Evolutionary conservation across 192 early-diverging fungal species (phyloP), one percentile per base, ranked within the genome.

Genomic region (Rhizophagus sp.): DNA sequence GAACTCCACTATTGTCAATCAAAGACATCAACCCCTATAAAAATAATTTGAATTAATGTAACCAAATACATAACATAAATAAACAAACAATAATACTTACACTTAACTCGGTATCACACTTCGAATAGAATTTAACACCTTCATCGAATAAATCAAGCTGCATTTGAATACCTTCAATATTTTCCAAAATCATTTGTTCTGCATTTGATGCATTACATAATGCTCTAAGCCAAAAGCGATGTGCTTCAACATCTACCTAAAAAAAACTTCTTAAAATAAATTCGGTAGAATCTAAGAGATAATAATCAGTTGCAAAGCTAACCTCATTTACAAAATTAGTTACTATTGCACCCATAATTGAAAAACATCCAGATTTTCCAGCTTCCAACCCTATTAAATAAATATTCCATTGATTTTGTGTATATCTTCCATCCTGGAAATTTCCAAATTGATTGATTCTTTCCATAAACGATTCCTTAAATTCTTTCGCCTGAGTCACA

Each of bases 361-460:
- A 24, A 19, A 4, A 64, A 76, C 41, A 76, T 24, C 75, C 75
- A 12, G 61, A 64, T 64, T 63, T 76, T 36, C 75, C 75, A 3
- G 75, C 75, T 27, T 76, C 75, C 33, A 62, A 24, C 11, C 75
- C 75, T 65, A 76, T 65, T 17, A 64, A 41, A 76, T 76, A 76
- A 25, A 76, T 39, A 24, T 64, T 7, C 75, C 75, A 76, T 44
- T 76, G 75, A 76, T 76, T 76, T 22, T 27, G 33, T 25, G 6
- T 36, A 41, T 36, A 30, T 1, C 24, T 76, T n/a, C 7, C n/a
- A 2, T 19, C 30, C 25, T 30, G 19, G 13, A 17, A 36, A 12
- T 62, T 27, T 24, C 75, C 75, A 41, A 76, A 76, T 15, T 39
- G 17, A 30, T 64, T n/a, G 41, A 76, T 34, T 64, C 19, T 17